Evolutionary conservation across 441 rosid species (phyloP), one percentile per base, ranked within the genome.

Genomic region (Populus tomentosa): DNA sequence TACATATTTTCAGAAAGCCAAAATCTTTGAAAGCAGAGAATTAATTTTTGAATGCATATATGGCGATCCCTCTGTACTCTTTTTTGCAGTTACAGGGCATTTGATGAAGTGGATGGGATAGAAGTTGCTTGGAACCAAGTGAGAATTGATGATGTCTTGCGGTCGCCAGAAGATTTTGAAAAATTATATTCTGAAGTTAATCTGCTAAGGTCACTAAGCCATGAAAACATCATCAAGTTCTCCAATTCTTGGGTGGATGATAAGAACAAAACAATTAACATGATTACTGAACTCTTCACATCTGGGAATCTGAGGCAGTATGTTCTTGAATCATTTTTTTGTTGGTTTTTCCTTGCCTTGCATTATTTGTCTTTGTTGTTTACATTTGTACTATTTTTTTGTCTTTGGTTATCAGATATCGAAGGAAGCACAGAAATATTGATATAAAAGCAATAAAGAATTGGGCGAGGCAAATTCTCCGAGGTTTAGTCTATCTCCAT

Each of bases 51-150:
- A 16, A 5, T 7, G n/a, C n/a, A 14, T 61, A 4, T 18, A 23
- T 20, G 65, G 23, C 23, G 23, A 61, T 61, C 23, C 23, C 21
- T n/a, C 65, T 61, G 65, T 30, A 32, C 36, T 32, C 42, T 53
- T 61, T 53, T 16, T 75, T 63, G 76, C 75, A 90, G 94, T 68
- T 90, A 90, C 78, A 92, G 81, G 79, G 97, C 89, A 72, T 92
- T 92, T 66, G 97, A 92, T 82, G 90, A 90, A 79, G 84, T 83
- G 70, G 80, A 90, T 79, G 97, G 97, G 35, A 88, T 89, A 42
- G 94, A 92, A 73, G 93, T 89, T 71, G 97, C 97, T 36, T 92
- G 97, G 97, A 90, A 88, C 80, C 92, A 85, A 78, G 87, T 92
- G 70, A 83, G 75, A 66, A 87, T 92, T 5, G 88, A 89, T 64